phyloP scores from a whole-genome alignment of 1,139 yeast species.

The Kodamaea arcana region DNA sequence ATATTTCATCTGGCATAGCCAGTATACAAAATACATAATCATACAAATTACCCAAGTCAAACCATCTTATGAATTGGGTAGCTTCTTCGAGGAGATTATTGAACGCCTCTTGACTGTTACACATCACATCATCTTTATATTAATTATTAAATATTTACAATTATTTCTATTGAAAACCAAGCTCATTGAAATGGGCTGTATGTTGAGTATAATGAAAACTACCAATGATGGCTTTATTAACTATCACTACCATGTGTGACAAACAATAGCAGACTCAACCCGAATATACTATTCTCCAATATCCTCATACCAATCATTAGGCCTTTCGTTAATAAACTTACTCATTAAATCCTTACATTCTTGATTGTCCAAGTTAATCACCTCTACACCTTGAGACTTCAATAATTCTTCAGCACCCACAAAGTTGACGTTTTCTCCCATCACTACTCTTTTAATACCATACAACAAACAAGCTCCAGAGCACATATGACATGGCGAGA shows the following conservation, averaged over 20 bases:
- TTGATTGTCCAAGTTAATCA: slow-evolving; percentile 59
- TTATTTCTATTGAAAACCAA: too few species aligned
- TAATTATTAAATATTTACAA: too few species aligned
- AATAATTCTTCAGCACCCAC: slow-evolving; percentile 75
- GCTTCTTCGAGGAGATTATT: too few species aligned
- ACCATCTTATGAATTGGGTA: too few species aligned
- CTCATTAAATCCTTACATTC: slow-evolving; percentile 74
- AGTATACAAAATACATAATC: too few species aligned
- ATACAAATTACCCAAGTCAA: too few species aligned
- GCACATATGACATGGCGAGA: slow-evolving; percentile 94
- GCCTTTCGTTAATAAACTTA: slow-evolving; percentile 71
- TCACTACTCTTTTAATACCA: slow-evolving; percentile 78
- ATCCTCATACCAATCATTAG: slow-evolving; percentile 85
- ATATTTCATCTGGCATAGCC: too few species aligned
- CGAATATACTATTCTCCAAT: slow-evolving; percentile 64
- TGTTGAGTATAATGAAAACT: too few species aligned
- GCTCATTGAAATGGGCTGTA: too few species aligned
- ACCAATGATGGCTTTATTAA: background rate
- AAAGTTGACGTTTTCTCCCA: slow-evolving; percentile 84
- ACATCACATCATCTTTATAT: too few species aligned
- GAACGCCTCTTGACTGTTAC: too few species aligned
- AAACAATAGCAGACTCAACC: too few species aligned
- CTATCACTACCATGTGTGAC: background rate
- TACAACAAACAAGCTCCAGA: slow-evolving; percentile 88
- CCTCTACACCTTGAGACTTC: slow-evolving; percentile 63